Evolutionary conservation across 1,284 basidiomycete genomes (phyloP).

Genomic region (Microbotryum saponariae): DNA sequence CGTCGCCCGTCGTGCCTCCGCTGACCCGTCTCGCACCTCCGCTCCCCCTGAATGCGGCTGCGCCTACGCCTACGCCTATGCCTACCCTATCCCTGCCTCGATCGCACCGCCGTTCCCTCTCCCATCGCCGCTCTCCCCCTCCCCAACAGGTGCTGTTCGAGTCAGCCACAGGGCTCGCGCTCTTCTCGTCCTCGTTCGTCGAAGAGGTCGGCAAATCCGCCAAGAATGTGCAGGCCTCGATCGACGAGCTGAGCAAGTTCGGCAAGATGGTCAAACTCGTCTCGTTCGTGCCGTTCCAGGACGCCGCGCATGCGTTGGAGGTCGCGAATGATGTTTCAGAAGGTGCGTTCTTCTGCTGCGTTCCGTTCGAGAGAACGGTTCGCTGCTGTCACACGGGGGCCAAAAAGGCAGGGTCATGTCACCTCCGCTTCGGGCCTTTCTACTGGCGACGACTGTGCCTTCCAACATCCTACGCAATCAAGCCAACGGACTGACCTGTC

Average conservation of each 20-base stretch:
- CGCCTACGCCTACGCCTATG: not conserved
- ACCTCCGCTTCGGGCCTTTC: no score
- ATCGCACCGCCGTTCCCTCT: not conserved
- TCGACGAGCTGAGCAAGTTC: conserved; percentile 60
- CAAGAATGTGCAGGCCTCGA: conserved; percentile 64
- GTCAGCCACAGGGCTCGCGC: conserved; percentile 86
- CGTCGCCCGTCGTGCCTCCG: not conserved
- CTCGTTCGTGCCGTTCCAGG: conserved; percentile 93
- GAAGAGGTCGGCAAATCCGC: conserved; percentile 85
- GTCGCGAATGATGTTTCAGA: conserved; percentile 96
- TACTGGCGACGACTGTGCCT: no score
- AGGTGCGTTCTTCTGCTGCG: conserved; percentile 49
- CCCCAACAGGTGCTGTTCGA: conserved; percentile 79
- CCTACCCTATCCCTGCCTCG: not conserved
- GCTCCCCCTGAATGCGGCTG: not conserved
- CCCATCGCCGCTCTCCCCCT: not conserved
- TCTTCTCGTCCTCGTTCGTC: conserved; percentile 81
- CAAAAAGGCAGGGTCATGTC: no score
- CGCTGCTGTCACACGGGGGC: no score
- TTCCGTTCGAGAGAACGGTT: no score
- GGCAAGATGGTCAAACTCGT: conserved; percentile 85
- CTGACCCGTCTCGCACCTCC: not conserved
- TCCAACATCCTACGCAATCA: no score
- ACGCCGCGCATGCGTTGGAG: conserved; percentile 71
- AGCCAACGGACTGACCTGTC: no score